Conservation (phyloP, 495 filamentous ascomycete genomes). For the Penicillium bialowiezense region DNA sequence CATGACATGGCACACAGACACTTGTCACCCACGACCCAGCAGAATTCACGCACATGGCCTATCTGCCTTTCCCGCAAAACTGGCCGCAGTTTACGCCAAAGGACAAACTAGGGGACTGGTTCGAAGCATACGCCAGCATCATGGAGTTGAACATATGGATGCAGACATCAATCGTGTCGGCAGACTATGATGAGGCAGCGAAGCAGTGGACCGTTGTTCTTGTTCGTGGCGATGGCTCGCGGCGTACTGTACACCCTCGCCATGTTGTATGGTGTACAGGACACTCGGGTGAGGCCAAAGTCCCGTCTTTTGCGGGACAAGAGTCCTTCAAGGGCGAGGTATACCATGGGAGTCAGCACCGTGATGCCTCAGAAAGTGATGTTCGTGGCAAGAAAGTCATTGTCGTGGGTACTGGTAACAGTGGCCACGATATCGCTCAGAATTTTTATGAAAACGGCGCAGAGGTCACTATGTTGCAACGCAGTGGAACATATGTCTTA, state of each 20-base stretch:
- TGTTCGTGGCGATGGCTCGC: conserved; percentile 38
- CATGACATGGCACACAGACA: conserved; percentile 8
- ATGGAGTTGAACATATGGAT: conserved; percentile 79
- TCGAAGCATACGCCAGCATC: conserved; percentile 67
- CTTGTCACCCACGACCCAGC: conserved; percentile 58
- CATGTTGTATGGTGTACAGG: conserved; percentile 52
- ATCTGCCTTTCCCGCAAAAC: conserved; percentile 63
- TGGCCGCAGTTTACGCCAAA: conserved; percentile 75
- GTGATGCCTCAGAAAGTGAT: conserved; percentile 32
- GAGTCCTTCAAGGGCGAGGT: conserved; percentile 45
- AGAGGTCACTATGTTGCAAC: conserved; percentile 76
- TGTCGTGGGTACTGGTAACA: conserved; percentile 82
- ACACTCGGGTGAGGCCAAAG: conserved; percentile 46
- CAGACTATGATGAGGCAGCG: conserved; percentile 50
- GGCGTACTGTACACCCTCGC: conserved; percentile 40
- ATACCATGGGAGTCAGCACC: conserved; percentile 45
- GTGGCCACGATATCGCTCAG: conserved; percentile 80
- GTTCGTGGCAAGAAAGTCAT: conserved; percentile 63
- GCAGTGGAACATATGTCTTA: conserved; percentile 72
- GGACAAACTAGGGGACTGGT: conserved; percentile 76
- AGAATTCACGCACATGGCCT: conserved; percentile 74
- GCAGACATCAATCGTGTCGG: conserved; percentile 47
- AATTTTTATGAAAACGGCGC: conserved; percentile 74
- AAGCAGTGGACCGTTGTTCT: conserved; percentile 61
- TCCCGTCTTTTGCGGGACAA: conserved; percentile 46